phyloP scores from a whole-genome alignment of 305 asterid species.

The Solanum hybrid region DNA sequence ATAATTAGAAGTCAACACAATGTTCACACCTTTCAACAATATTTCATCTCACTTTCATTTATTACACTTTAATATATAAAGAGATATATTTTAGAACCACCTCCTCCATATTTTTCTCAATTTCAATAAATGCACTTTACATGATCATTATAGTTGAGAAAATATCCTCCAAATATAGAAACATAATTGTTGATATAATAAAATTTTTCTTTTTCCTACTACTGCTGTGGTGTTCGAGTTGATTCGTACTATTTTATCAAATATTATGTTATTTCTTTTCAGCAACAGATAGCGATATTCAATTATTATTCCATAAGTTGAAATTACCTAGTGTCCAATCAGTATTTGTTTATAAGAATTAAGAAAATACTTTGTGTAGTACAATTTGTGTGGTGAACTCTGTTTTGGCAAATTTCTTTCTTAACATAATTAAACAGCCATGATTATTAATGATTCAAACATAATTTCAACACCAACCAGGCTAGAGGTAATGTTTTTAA shows the following conservation, averaged over 20 bases:
- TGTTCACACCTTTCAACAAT: background rate
- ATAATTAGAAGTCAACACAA: background rate
- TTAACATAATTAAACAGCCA: background rate
- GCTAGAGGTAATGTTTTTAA: conserved; percentile 18
- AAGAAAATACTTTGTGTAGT: background rate
- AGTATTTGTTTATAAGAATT: background rate
- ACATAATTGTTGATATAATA: background rate
- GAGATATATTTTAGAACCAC: background rate
- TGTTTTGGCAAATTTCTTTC: background rate
- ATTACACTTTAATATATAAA: too few relatives aligned
- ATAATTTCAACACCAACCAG: conserved; percentile 11
- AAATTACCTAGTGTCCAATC: background rate
- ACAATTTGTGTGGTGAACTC: background rate
- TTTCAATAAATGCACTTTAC: background rate
- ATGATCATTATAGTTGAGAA: background rate
- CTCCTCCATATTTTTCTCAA: background rate
- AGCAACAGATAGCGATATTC: too few relatives aligned
- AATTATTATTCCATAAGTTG: background rate
- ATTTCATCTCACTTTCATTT: background rate
- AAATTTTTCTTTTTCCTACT: background rate
- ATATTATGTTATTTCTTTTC: background rate
- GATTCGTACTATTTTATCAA: background rate
- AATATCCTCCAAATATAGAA: background rate
- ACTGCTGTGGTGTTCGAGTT: background rate
- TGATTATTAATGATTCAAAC: background rate